Conservation (phyloP, 176 grass and related monocot genomes). For the Oryza glaberrima region DNA sequence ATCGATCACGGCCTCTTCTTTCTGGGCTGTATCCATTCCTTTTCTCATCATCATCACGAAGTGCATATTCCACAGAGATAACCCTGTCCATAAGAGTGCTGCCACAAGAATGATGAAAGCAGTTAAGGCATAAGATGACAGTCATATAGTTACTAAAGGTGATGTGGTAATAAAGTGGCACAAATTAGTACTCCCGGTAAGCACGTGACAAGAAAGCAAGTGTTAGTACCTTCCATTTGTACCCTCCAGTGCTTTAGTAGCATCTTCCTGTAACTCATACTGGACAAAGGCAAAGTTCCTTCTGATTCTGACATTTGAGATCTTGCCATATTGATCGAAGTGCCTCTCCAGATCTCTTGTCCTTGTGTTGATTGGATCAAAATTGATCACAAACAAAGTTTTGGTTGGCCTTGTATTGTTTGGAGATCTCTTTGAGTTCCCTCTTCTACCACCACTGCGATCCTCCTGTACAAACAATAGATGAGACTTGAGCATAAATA, state of each 20-base stretch:
- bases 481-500: constrained; percentile 16
- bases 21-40: constrained; percentile 84
- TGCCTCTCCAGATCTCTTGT: constrained; percentile 89
- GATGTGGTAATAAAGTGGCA: background rate
- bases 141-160: background rate
- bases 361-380: constrained; percentile 92
- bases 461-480: constrained; percentile 66
- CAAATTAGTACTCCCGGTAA: background rate
- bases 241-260: constrained; percentile 84
- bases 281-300: constrained; percentile 96
- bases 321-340: constrained; percentile 92
- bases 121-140: background rate
- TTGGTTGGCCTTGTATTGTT: constrained; percentile 75
- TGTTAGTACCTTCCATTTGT: constrained; percentile 78
- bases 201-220: background rate
- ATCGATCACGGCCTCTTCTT: constrained; percentile 74
- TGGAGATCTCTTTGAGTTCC: constrained; percentile 77
- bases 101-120: constrained; percentile 39
- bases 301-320: constrained; percentile 84
- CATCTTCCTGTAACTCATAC: constrained; percentile 90
- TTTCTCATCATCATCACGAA: constrained; percentile 92
- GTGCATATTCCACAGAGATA: constrained; percentile 92
- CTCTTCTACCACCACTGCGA: constrained; percentile 63
- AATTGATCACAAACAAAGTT: constrained; percentile 98
- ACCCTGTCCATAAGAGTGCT: constrained; percentile 90